These are phyloP conservation scores for Backusella macrospora DNA, from an alignment of 192 early-diverging fungal genomes.

Conservation along the genomic window DNA sequence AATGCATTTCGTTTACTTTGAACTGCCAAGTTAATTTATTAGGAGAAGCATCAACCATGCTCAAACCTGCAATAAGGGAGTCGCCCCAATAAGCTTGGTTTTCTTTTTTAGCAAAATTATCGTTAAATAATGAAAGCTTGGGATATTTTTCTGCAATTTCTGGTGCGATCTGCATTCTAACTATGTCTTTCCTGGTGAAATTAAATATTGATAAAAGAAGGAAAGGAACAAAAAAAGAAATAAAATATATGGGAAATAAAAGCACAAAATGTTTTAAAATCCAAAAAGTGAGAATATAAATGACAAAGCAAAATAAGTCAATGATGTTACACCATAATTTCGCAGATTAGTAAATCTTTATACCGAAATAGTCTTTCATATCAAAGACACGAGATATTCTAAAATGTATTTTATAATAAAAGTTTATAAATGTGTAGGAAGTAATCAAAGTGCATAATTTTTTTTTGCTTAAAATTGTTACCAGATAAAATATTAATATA, in stretches of 20 bases:
- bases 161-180: slow-evolving; percentile 23
- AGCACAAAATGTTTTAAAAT: background rate
- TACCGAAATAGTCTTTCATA: background rate
- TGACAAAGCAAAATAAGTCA: slow-evolving; percentile 11
- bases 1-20: slow-evolving; percentile 30
- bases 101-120: background rate
- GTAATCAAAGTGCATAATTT: too few relatives aligned
- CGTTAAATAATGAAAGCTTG: background rate
- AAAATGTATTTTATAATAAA: too few relatives aligned
- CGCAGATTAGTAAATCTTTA: background rate
- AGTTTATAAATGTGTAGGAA: too few relatives aligned
- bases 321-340: background rate
- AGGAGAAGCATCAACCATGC: slow-evolving; percentile 24
- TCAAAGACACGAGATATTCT: too few relatives aligned
- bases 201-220: background rate
- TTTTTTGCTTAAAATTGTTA: too few relatives aligned
- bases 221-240: background rate
- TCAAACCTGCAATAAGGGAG: background rate
- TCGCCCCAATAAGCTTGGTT: slow-evolving; percentile 5
- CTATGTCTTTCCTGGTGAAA: background rate
- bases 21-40: slow-evolving; percentile 29
- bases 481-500: too few relatives aligned
- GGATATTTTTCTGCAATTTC: slow-evolving; percentile 24
- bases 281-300: slow-evolving; percentile 10
- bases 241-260: background rate